Percentiles rank a stretch among this genome's conserved stretches.
These are phyloP conservation scores for Hypoxylon subgilvum DNA, from an alignment of 495 filamentous ascomycete genomes.

Conservation along the genomic window DNA sequence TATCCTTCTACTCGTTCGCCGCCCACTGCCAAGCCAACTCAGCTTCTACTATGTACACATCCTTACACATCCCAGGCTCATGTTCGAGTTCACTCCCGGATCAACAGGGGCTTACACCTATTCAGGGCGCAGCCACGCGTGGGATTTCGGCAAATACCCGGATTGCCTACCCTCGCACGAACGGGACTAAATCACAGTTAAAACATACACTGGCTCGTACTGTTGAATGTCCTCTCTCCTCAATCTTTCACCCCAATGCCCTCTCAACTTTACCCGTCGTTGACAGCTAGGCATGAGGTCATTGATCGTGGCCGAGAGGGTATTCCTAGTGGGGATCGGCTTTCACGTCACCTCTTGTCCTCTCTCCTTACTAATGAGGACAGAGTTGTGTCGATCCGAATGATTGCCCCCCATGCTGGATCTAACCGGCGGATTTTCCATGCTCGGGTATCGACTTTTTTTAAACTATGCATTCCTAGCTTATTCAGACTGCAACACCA, in stretches of 20 bases:
- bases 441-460: conserved; percentile 38
- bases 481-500: conserved; percentile 40
- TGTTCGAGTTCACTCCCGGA: conserved; percentile 32
- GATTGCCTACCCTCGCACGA: conserved; percentile 36
- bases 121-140: conserved; percentile 32
- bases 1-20: conserved; percentile 19
- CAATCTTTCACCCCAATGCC: too few species aligned
- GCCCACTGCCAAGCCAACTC: conserved; percentile 2
- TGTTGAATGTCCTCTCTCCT: too few species aligned
- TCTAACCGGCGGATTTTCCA: conserved; percentile 40
- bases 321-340: conserved; percentile 14
- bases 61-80: conserved; percentile 18
- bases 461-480: conserved; percentile 37
- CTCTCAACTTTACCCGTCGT: conserved; percentile 29
- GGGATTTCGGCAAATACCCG: conserved; percentile 40
- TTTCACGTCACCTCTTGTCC: conserved; percentile 27
- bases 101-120: conserved; percentile 37
- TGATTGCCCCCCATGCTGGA: conserved; percentile 37
- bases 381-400: conserved; percentile 31
- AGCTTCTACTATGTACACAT: neutral
- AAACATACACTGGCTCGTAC: too few species aligned
- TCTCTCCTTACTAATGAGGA: conserved; percentile 37
- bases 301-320: conserved; percentile 8
- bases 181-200: too few species aligned
- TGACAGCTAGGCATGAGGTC: conserved; percentile 27